A percentile compares a stretch with the other conserved stretches of the same genome.
Evolutionary conservation across 495 filamentous ascomycete species (phyloP).

Genomic region (Xylaria castorea): DNA sequence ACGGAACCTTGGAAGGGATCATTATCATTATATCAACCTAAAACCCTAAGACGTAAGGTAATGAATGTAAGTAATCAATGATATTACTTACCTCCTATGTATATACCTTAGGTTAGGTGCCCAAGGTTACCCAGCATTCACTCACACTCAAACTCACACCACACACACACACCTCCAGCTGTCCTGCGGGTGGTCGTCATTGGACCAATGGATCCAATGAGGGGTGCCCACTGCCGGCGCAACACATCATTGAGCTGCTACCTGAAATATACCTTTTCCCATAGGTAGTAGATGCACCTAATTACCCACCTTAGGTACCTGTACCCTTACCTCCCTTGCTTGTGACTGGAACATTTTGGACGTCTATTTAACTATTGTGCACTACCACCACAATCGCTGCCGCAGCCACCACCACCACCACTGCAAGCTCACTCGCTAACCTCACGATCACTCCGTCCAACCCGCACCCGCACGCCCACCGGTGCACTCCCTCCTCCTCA

Average conservation of each 20-base stretch:
- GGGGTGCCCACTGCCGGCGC: conserved; percentile 9
- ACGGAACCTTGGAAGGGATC: background rate
- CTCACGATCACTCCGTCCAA: background rate
- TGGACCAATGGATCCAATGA: conserved; percentile 14
- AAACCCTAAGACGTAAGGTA: too few relatives aligned
- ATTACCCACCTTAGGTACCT: background rate
- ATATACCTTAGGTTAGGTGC: background rate
- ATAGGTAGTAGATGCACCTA: background rate
- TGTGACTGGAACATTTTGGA: conserved; percentile 13
- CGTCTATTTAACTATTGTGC: conserved; percentile 23
- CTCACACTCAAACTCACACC: background rate
- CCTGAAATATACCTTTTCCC: conserved; percentile 22
- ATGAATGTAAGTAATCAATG: too few relatives aligned
- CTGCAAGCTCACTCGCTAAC: conserved; percentile 10
- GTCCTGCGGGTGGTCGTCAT: conserved; percentile 18
- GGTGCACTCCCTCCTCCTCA: background rate
- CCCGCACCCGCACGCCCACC: conserved; percentile 5
- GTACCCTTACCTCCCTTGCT: background rate
- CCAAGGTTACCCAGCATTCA: background rate
- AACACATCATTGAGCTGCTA: conserved; percentile 31
- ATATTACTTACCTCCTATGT: too few relatives aligned
- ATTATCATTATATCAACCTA: background rate
- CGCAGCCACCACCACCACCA: conserved; percentile 18
- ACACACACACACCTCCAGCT: background rate
- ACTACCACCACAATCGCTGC: conserved; percentile 19